phyloP scores from a whole-genome alignment of 495 filamentous ascomycete species.

The Cercophora sp. region DNA sequence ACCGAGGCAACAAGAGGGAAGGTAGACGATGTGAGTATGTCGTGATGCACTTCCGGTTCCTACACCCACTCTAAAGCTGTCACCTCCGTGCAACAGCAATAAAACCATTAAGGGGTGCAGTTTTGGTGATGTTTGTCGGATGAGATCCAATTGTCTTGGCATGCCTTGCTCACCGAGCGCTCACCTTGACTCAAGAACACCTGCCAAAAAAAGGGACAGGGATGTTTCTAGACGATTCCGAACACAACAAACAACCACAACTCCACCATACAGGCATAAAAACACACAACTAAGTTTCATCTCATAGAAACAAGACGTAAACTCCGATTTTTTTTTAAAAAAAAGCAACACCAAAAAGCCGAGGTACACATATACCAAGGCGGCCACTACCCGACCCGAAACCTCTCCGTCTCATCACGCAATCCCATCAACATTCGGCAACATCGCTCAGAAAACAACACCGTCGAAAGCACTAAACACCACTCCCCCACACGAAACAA shows the following conservation, averaged over 20 bases:
- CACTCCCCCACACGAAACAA: background rate
- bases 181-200: background rate
- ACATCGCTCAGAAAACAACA: background rate
- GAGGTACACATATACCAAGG: background rate
- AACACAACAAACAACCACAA: background rate
- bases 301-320: background rate
- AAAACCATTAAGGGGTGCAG: too few species aligned
- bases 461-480: background rate
- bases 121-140: too few species aligned
- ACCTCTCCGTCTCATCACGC: background rate
- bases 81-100: too few species aligned
- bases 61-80: too few species aligned
- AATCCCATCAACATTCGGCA: background rate
- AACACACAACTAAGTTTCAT: background rate
- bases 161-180: background rate
- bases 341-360: background rate
- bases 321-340: background rate
- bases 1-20: too few species aligned
- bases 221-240: slow-evolving; percentile 1
- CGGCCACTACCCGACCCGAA: background rate
- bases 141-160: background rate
- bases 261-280: background rate
- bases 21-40: too few species aligned
- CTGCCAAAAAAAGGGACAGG: background rate
- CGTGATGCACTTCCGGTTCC: too few species aligned